phyloP scores from a whole-genome alignment of 331 rosid genomes.

The Spiraea crenata region DNA sequence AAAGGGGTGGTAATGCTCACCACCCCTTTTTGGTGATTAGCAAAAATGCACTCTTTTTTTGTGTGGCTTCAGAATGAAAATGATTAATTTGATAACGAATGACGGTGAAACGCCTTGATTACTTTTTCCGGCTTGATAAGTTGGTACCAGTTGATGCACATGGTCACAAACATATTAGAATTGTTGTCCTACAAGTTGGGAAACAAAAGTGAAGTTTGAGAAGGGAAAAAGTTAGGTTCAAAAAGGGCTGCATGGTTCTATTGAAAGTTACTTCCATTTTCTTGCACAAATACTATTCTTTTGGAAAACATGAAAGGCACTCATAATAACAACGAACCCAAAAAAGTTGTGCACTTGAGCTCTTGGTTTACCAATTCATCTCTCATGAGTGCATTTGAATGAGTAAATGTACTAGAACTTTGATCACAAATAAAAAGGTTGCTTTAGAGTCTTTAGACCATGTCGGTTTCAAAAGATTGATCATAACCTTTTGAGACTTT shows the following conservation, averaged over 20 bases:
- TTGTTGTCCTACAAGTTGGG: background rate
- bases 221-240: background rate
- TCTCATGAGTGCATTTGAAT: background rate
- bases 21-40: too few relatives aligned
- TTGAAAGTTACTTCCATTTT: background rate
- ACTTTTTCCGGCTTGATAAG: background rate
- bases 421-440: background rate
- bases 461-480: slow-evolving; percentile 11
- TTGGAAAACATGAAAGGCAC: slow-evolving; percentile 5
- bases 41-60: too few relatives aligned
- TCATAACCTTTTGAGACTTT: slow-evolving; percentile 25
- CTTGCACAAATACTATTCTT: background rate
- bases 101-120: slow-evolving; percentile 13
- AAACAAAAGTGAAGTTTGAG: background rate
- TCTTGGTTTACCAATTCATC: background rate
- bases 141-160: background rate
- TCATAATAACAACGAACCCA: background rate
- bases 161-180: background rate
- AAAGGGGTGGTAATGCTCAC: too few relatives aligned
- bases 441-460: background rate
- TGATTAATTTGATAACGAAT: background rate
- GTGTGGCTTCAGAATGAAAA: slow-evolving; percentile 14
- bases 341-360: background rate
- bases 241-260: background rate
- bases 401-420: background rate